phyloP scores from a whole-genome alignment of 2,329 filamentous ascomycete species.

The Lasiodiplodia theobromae region DNA sequence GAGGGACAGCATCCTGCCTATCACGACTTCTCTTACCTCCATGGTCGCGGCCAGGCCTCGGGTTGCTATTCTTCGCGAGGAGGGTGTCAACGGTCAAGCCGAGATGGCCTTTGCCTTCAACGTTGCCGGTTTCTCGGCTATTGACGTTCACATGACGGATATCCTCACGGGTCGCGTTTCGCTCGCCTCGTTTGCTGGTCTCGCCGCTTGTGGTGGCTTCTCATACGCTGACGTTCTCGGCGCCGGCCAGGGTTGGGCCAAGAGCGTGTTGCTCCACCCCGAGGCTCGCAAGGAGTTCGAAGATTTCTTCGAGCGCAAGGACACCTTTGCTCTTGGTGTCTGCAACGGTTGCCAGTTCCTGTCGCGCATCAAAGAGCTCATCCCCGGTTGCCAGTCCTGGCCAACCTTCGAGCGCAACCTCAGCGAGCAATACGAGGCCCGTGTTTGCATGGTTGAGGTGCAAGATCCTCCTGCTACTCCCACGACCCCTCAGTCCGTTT shows the following conservation, averaged over 20 bases:
- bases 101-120: conserved; percentile 98
- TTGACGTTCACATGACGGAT: conserved; percentile 98
- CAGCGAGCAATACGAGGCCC: conserved; percentile 88
- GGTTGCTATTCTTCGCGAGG: conserved; percentile 92
- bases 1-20: conserved; percentile 75
- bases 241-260: conserved; percentile 96
- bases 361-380: conserved; percentile 79
- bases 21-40: conserved; percentile 68
- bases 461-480: conserved; percentile 56
- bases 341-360: conserved; percentile 99
- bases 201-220: conserved; percentile 96
- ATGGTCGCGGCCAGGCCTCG: conserved; percentile 70
- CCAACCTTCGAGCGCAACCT: conserved; percentile 85
- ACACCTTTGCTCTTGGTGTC: conserved; percentile 92
- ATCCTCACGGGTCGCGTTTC: conserved; percentile 79
- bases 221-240: conserved; percentile 92
- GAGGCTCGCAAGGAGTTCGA: conserved; percentile 79
- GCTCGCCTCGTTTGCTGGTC: conserved; percentile 81
- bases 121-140: conserved; percentile 85
- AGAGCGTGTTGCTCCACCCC: conserved; percentile 85
- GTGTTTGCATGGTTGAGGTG: conserved; percentile 85
- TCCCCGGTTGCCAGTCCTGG: conserved; percentile 84
- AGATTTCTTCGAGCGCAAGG: conserved; percentile 82
- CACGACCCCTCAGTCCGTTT: conserved; percentile 68
- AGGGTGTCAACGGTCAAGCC: conserved; percentile 94